phyloP scores from a whole-genome alignment of 2,329 filamentous ascomycete species.

The Daldinia sp. region DNA sequence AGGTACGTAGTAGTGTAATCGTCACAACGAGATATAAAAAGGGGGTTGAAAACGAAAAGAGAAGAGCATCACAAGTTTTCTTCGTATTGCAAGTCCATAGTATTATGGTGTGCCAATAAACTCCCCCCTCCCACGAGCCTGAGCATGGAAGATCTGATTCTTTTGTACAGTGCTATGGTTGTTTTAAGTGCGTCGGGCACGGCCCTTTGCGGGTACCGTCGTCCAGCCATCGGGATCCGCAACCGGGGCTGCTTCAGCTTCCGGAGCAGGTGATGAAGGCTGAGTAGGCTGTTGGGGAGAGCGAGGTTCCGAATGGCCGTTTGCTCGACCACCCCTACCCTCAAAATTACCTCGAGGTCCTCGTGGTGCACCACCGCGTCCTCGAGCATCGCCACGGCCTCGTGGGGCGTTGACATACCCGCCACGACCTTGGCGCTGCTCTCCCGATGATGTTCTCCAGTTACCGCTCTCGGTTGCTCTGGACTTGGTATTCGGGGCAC shows the following conservation, averaged over 20 bases:
- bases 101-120: slow-evolving; percentile 45
- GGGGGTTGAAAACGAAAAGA: slow-evolving; percentile 15
- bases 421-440: slow-evolving; percentile 55
- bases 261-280: slow-evolving; percentile 43
- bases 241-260: slow-evolving; percentile 54
- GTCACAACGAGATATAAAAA: slow-evolving; percentile 34
- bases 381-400: slow-evolving; percentile 52
- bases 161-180: slow-evolving; percentile 45
- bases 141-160: slow-evolving; percentile 45
- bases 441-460: slow-evolving; percentile 68
- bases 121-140: slow-evolving; percentile 41
- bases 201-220: slow-evolving; percentile 62
- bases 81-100: slow-evolving; percentile 44
- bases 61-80: slow-evolving; percentile 42
- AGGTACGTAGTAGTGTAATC: slow-evolving; percentile 26
- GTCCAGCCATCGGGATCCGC: slow-evolving; percentile 74
- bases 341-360: slow-evolving; percentile 61
- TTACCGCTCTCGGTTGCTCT: slow-evolving; percentile 69
- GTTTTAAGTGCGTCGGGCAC: slow-evolving; percentile 48
- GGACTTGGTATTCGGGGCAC: slow-evolving; percentile 62
- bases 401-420: slow-evolving; percentile 52
- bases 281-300: slow-evolving; percentile 54
- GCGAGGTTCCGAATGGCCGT: slow-evolving; percentile 56
- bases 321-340: slow-evolving; percentile 61
- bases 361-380: slow-evolving; percentile 60